These are phyloP conservation scores for Casuarina cunninghamiana DNA, from an alignment of 306 rosid genomes.

Conservation along the genomic window DNA sequence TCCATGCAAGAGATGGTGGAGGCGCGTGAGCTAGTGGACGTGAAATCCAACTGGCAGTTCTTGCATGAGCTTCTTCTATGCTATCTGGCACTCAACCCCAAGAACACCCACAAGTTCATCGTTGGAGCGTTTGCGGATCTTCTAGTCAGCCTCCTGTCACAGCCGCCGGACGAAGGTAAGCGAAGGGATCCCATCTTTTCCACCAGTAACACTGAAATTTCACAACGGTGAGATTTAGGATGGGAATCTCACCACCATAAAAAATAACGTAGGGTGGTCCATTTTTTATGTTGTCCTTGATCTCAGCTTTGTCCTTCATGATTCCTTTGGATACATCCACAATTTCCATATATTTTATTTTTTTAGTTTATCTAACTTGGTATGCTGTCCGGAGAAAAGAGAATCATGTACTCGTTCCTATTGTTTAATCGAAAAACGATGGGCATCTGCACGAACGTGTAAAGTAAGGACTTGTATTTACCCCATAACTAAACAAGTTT, in stretches of 20 bases:
- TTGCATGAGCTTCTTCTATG: constrained; percentile 81
- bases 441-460: too few relatives aligned
- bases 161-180: constrained; percentile 1
- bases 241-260: not conserved
- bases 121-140: constrained; percentile 81
- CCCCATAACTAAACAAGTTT: too few relatives aligned
- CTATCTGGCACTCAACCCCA: constrained; percentile 81
- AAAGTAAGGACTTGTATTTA: too few relatives aligned
- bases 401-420: too few relatives aligned
- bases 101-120: constrained; percentile 76
- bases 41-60: constrained; percentile 63
- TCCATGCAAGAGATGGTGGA: constrained; percentile 99
- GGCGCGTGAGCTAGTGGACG: constrained; percentile 58
- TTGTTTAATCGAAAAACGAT: too few relatives aligned
- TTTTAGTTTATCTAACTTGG: not conserved
- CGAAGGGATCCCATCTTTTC: constrained; percentile 14
- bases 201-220: constrained; percentile 24
- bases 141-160: constrained; percentile 52
- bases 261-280: not conserved
- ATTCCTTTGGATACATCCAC: not conserved
- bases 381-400: not conserved
- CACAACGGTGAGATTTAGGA: constrained; percentile 16
- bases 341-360: not conserved
- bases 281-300: not conserved
- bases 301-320: not conserved